Evolutionary conservation across 2,329 filamentous ascomycete genomes (phyloP).

Genomic region (Tolypocladium guangdongense): DNA sequence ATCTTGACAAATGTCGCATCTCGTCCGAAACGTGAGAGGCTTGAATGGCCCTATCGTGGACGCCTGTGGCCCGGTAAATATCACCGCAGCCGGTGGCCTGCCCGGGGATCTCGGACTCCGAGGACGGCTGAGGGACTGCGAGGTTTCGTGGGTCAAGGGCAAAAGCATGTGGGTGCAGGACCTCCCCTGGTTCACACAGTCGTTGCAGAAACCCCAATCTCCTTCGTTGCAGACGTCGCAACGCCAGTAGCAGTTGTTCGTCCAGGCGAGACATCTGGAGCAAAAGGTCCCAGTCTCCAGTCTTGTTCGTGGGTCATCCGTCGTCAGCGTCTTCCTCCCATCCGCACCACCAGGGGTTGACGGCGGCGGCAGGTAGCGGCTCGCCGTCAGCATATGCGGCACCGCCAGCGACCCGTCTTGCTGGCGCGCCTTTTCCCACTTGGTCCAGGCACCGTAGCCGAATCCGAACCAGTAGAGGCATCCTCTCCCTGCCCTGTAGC

Average conservation of each 20-base stretch:
- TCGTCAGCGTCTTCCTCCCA: conserved; percentile 46
- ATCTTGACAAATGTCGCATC: conserved; percentile 68
- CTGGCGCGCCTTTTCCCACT: conserved; percentile 47
- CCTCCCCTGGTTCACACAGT: conserved; percentile 71
- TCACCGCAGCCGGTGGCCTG: conserved; percentile 34
- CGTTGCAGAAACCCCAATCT: conserved; percentile 89
- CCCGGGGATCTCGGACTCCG: conserved; percentile 31
- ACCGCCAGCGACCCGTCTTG: conserved; percentile 28
- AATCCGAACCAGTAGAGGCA: conserved; percentile 88
- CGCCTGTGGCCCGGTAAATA: conserved; percentile 35
- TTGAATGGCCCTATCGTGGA: conserved; percentile 45
- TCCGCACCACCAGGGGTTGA: conserved; percentile 39
- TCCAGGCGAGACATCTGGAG: conserved; percentile 58
- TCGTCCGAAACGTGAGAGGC: conserved; percentile 59
- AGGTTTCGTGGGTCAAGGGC: conserved; percentile 55
- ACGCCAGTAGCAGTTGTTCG: conserved; percentile 83
- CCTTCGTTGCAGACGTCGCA: conserved; percentile 81
- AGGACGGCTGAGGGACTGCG: conserved; percentile 23
- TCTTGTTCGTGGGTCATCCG: conserved; percentile 55
- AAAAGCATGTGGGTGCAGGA: conserved; percentile 75
- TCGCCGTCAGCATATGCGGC: conserved; percentile 48
- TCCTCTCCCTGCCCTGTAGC: conserved; percentile 66
- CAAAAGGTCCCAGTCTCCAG: conserved; percentile 80
- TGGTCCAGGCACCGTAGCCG: conserved; percentile 56
- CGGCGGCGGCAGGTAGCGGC: conserved; percentile 43